Evolutionary conservation across 768 basidiomycete genomes (phyloP).

Genomic region (Multifurca ochricompacta): DNA sequence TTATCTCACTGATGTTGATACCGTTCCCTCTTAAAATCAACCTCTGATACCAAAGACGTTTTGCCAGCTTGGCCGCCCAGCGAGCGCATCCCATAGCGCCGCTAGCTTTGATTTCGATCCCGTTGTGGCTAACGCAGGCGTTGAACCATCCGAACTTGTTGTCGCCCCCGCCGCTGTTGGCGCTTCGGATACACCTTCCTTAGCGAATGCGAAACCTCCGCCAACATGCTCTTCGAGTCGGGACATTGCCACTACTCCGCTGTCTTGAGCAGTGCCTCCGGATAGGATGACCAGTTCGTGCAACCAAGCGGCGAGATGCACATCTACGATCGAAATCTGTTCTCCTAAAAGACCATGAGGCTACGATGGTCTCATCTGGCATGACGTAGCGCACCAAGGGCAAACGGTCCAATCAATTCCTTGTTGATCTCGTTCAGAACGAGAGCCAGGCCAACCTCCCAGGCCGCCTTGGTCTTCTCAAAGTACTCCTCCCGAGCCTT

Average conservation of each 20-base stretch:
- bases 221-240: constrained; percentile 50
- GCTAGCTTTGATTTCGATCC: constrained; percentile 34
- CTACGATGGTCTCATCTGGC: background rate
- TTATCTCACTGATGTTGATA: constrained; percentile 9
- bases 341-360: constrained; percentile 44
- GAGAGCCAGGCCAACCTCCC: constrained; percentile 43
- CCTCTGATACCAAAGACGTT: constrained; percentile 39
- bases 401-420: constrained; percentile 56
- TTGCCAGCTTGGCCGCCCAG: constrained; percentile 63
- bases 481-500: constrained; percentile 44
- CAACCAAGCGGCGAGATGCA: constrained; percentile 76
- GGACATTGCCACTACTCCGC: constrained; percentile 41
- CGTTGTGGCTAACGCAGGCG: background rate
- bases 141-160: constrained; percentile 8
- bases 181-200: constrained; percentile 2
- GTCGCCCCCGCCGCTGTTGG: constrained; percentile 21
- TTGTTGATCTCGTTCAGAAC: constrained; percentile 42
- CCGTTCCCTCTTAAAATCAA: background rate
- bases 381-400: constrained; percentile 42
- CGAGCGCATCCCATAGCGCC: constrained; percentile 65
- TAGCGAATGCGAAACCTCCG: constrained; percentile 36
- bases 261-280: constrained; percentile 44
- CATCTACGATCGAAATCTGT: constrained; percentile 72
- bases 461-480: constrained; percentile 39
- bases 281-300: constrained; percentile 48